A percentile compares a stretch with the other conserved stretches of the same genome.
These are phyloP conservation scores for Russula dissimulans DNA, from an alignment of 768 basidiomycete genomes.

Conservation along the genomic window DNA sequence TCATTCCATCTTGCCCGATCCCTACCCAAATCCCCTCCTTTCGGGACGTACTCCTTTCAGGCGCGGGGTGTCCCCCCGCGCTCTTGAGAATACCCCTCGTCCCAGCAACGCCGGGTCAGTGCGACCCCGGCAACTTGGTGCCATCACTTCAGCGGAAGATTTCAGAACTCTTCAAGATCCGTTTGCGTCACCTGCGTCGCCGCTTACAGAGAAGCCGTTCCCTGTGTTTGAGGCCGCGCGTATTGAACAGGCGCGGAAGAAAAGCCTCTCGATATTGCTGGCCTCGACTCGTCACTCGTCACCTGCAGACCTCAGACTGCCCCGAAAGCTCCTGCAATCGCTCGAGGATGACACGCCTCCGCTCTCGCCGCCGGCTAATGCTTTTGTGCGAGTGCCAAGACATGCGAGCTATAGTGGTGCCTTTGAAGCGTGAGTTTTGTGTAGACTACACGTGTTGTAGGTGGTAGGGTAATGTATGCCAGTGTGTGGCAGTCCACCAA, in stretches of 20 bases:
- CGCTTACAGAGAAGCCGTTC: conserved; percentile 9
- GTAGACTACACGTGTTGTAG: conserved; percentile 13
- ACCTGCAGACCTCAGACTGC: conserved; percentile 1
- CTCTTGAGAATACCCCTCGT: not conserved
- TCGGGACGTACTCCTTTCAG: not conserved
- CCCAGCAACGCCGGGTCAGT: not conserved
- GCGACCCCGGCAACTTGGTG: not conserved
- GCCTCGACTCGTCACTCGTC: conserved; percentile 6
- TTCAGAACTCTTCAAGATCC: conserved; percentile 13
- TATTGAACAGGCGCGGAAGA: conserved; percentile 10
- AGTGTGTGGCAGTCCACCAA: conserved; percentile 14
- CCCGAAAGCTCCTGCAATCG: not conserved
- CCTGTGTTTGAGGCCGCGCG: conserved; percentile 9
- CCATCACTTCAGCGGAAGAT: conserved; percentile 2
- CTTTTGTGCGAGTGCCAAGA: conserved; percentile 1
- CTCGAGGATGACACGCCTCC: conserved; percentile 1
- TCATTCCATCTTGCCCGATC: conserved; percentile 9
- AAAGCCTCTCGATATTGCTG: conserved; percentile 4
- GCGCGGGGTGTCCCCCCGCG: not conserved
- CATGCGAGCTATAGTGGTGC: conserved; percentile 12
- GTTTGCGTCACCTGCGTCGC: conserved; percentile 9
- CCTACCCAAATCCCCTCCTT: not conserved
- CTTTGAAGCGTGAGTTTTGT: conserved; percentile 14
- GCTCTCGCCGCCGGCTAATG: conserved; percentile 8
- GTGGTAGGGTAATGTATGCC: conserved; percentile 10